A percentile compares a stretch with the other conserved stretches of the same genome.
phyloP scores from a whole-genome alignment of 192 early-diverging fungal species.

The Backusella australiensis region DNA sequence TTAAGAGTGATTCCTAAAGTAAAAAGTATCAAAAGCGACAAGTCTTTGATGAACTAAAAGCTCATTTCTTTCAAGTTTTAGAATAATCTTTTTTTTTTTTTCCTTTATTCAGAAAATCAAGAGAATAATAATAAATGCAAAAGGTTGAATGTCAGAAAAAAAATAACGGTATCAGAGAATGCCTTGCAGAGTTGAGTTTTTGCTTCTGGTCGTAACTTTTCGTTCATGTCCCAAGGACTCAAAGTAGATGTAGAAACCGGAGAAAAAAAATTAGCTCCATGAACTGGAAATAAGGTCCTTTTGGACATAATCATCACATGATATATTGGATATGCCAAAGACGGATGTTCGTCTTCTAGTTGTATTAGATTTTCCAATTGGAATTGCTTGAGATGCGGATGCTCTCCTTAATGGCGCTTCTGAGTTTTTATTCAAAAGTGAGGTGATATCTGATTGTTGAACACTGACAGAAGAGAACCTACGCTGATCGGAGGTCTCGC shows the following conservation, averaged over 20 bases:
- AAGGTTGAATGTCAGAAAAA: not conserved
- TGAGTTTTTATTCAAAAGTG: not conserved
- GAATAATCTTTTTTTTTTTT: not conserved
- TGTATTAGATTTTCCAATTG: not conserved
- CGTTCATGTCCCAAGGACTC: not conserved
- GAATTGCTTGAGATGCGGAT: not conserved
- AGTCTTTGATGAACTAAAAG: not conserved
- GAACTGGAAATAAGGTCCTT: constrained; percentile 33
- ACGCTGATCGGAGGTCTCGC: not conserved
- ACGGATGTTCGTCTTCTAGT: constrained; percentile 17
- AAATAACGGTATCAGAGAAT: not conserved
- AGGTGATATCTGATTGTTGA: not conserved
- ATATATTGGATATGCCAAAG: constrained; percentile 29
- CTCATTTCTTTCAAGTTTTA: not conserved
- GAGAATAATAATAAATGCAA: not conserved
- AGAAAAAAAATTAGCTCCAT: constrained; percentile 18
- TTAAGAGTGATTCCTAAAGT: too few relatives aligned
- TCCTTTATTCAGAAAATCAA: not conserved
- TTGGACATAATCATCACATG: constrained; percentile 33
- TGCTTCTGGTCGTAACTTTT: not conserved
- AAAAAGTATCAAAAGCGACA: too few relatives aligned
- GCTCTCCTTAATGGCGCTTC: not conserved
- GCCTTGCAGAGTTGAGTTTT: not conserved
- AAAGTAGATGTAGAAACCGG: not conserved
- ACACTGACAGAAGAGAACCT: not conserved